phyloP scores from a whole-genome alignment of 108 stramenopile genomes.

The Pinguiococcus pyrenoidosus region DNA sequence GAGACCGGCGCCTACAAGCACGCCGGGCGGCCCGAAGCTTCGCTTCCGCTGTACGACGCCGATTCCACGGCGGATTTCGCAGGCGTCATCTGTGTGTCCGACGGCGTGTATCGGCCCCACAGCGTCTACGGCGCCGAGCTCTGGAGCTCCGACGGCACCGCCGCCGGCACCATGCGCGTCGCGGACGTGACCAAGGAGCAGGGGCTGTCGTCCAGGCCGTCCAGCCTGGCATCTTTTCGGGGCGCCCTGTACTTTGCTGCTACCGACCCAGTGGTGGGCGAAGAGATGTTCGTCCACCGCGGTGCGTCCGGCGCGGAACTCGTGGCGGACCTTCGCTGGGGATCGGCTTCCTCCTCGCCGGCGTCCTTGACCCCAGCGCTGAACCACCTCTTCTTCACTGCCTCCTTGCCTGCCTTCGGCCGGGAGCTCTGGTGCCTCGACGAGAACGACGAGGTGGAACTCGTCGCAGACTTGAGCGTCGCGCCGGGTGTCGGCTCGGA shows the following conservation, averaged over 20 bases:
- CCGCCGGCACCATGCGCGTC: conserved; percentile 14
- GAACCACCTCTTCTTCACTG: conserved; percentile 16
- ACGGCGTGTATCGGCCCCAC: conserved; percentile 1
- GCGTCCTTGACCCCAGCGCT: neutral
- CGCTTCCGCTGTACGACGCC: conserved; percentile 9
- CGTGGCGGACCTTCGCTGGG: conserved; percentile 3
- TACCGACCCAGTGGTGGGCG: neutral
- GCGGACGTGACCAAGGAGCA: conserved; percentile 6
- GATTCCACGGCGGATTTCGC: conserved; percentile 9
- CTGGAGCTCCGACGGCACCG: conserved; percentile 28
- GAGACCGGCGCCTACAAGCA: conserved; percentile 29
- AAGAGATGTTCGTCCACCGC: conserved; percentile 8
- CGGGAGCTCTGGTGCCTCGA: conserved; percentile 25
- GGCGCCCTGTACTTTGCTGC: conserved; percentile 23
- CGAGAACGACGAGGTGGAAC: neutral
- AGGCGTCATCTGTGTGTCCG: conserved; percentile 20
- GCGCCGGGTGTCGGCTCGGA: neutral
- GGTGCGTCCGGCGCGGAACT: conserved; percentile 4
- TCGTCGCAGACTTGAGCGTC: neutral
- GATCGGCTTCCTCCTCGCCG: neutral
- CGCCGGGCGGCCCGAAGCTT: conserved; percentile 20
- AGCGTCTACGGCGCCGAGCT: conserved; percentile 26
- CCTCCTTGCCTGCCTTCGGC: conserved; percentile 13
- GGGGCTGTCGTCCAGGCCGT: conserved; percentile 1
- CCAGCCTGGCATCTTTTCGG: conserved; percentile 6